Evolutionary conservation across 2,329 filamentous ascomycete species (phyloP), one percentile per base, ranked within the genome.

Genomic region (Fusarium aywerte): DNA sequence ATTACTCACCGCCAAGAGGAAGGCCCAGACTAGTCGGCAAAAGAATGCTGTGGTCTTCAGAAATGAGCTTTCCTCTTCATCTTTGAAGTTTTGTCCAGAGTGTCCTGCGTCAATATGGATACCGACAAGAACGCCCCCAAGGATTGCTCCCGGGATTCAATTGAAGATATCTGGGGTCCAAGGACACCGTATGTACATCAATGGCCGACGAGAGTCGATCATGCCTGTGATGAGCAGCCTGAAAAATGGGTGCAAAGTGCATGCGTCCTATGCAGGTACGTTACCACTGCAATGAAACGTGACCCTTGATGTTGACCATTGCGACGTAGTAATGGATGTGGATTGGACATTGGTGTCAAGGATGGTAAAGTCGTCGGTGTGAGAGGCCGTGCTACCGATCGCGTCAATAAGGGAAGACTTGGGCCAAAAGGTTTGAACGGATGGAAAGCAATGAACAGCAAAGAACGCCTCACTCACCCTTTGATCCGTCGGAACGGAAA

Each of bases 151-250:
- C 31, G 50, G 3, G 39, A 53, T 7, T 53, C 50, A 0, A 47
- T 53, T 23, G 50, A 53, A 3, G 49, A 52, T 32, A 44, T 53
- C 3, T 53, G 50, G 50, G 50, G 50, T 3, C 31, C 50, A 1
- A 47, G 39, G 2, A 53, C 40, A 9, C 40, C 40, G 2, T 47
- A 53, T 6, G 7, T 29, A 5, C 40, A 53, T n/a, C 50, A 53
- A 25, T 53, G 50, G 50, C 50, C 39, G 10, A 53, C 50, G 1
- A 53, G 50, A 20, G 40, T 53, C 5, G 50, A 53, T n/a, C 40
- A 53, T 21, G 50, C 50, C 25, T 53, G 31, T 3, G 50, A 53
- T 1, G 40, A 53, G 21, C 18, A 33, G 13, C 50, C 50, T 1
- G 50, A 47, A 2, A 47, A 47, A 36, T 53, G 50, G 50, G 50